Evolutionary conservation across 139 green algal genomes (phyloP).

Genomic region (Micractinium sp.): DNA sequence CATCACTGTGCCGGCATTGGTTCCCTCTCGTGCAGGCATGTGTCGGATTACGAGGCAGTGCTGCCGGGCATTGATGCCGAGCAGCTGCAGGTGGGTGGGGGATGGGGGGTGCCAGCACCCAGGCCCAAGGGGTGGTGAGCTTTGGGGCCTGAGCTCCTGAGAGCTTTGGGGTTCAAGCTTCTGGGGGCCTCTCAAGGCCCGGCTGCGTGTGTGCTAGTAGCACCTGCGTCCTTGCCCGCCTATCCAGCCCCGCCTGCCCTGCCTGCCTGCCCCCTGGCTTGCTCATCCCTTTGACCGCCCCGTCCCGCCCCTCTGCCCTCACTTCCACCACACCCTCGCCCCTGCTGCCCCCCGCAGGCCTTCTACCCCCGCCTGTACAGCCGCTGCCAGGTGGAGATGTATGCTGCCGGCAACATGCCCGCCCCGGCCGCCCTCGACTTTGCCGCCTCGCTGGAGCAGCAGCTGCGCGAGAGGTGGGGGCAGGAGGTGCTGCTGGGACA

Average conservation of each 20-base stretch:
- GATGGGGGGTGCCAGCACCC: background rate
- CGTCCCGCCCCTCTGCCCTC: background rate
- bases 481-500: background rate
- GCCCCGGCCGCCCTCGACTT: background rate
- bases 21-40: constrained; percentile 44
- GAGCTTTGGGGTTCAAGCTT: background rate
- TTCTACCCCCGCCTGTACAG: constrained; percentile 40
- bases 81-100: constrained; percentile 41
- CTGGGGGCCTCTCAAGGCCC: too few relatives aligned
- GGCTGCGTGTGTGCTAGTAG: too few relatives aligned
- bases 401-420: constrained; percentile 13
- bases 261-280: too few relatives aligned
- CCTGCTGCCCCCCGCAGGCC: constrained; percentile 9
- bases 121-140: background rate
- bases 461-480: constrained; percentile 22
- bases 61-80: constrained; percentile 49
- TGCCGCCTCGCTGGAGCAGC: constrained; percentile 24
- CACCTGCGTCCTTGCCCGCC: too few relatives aligned
- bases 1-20: too few relatives aligned
- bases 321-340: background rate
- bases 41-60: constrained; percentile 76
- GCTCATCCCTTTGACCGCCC: background rate
- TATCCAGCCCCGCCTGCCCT: too few relatives aligned
- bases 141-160: too few relatives aligned
- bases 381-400: constrained; percentile 25